Evolutionary conservation across 1,284 basidiomycete species (phyloP).

Genomic region (Vanrija sp.): DNA sequence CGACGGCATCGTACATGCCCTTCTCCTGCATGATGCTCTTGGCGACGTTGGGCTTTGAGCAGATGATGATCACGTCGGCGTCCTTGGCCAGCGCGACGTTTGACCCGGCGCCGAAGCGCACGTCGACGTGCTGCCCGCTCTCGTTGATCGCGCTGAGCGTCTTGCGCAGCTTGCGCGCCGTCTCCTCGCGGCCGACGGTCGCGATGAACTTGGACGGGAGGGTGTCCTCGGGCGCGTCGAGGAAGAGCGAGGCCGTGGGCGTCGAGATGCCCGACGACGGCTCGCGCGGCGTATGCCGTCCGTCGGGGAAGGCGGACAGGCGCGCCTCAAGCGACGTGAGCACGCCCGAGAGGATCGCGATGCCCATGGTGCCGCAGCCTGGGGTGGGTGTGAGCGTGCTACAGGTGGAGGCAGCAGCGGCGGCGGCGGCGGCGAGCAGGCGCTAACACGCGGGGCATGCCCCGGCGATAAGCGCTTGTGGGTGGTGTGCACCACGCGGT

Average conservation of each 20-base stretch:
- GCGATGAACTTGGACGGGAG: slow-evolving; percentile 82
- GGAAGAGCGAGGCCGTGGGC: slow-evolving; percentile 53
- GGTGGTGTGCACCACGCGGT: not conserved
- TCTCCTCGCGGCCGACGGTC: slow-evolving; percentile 77
- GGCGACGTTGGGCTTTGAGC: slow-evolving; percentile 92
- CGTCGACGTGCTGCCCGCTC: slow-evolving; percentile 63
- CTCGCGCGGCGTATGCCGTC: slow-evolving; percentile 45
- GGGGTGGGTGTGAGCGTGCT: slow-evolving; percentile 1
- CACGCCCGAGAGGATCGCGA: slow-evolving; percentile 81
- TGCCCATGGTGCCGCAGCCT: slow-evolving; percentile 99
- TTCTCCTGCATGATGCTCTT: slow-evolving; percentile 66
- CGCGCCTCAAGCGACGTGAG: slow-evolving; percentile 43
- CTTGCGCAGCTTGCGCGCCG: slow-evolving; percentile 64
- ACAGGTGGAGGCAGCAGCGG: no score
- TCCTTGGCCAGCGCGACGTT: slow-evolving; percentile 72
- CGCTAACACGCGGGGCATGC: no score
- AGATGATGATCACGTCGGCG: slow-evolving; percentile 81
- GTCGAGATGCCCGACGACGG: slow-evolving; percentile 80
- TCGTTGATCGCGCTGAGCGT: slow-evolving; percentile 59
- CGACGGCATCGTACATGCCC: slow-evolving; percentile 82
- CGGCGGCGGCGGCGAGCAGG: no score
- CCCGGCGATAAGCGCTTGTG: not conserved
- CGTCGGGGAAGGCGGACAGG: slow-evolving; percentile 22
- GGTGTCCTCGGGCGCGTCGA: slow-evolving; percentile 58
- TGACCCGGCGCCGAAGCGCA: slow-evolving; percentile 56